These are phyloP conservation scores for Xylaria sp. DNA, from an alignment of 495 filamentous ascomycete species.

Conservation along the genomic window DNA sequence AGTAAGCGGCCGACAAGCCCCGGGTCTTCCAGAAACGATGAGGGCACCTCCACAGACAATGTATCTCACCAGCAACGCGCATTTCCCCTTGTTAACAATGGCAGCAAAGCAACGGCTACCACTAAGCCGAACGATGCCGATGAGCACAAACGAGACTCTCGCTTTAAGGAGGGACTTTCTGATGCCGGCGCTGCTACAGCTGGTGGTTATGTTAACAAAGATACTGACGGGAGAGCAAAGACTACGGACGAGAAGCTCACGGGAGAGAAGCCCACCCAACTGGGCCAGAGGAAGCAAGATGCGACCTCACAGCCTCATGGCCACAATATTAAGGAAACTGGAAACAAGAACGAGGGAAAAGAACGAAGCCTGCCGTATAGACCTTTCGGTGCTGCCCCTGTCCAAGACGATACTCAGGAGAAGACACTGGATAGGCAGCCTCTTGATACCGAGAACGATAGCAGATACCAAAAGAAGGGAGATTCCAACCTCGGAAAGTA, in stretches of 20 bases:
- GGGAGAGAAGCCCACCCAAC: background rate
- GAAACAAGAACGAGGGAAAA: background rate
- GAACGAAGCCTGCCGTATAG: background rate
- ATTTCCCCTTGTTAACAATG: slow-evolving; percentile 33
- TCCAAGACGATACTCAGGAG: background rate
- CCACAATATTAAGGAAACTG: background rate
- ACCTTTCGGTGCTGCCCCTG: background rate
- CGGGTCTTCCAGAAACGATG: background rate
- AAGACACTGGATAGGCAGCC: background rate
- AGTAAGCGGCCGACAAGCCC: slow-evolving; percentile 36
- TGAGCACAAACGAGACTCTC: slow-evolving; percentile 5
- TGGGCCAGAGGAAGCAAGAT: background rate
- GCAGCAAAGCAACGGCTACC: background rate
- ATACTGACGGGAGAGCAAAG: background rate
- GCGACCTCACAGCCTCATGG: background rate
- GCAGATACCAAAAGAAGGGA: background rate
- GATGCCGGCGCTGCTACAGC: slow-evolving; percentile 31
- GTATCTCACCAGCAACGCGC: slow-evolving; percentile 33
- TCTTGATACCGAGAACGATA: background rate
- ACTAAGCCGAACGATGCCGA: background rate
- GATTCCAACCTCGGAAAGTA: slow-evolving; percentile 23
- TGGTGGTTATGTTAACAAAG: slow-evolving; percentile 28
- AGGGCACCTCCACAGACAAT: slow-evolving; percentile 25
- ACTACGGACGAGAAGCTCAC: background rate
- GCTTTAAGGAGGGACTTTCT: slow-evolving; percentile 27